These are phyloP conservation scores for Sambucus nigra DNA, from an alignment of 129 eudicot genomes.

Conservation along the genomic window DNA sequence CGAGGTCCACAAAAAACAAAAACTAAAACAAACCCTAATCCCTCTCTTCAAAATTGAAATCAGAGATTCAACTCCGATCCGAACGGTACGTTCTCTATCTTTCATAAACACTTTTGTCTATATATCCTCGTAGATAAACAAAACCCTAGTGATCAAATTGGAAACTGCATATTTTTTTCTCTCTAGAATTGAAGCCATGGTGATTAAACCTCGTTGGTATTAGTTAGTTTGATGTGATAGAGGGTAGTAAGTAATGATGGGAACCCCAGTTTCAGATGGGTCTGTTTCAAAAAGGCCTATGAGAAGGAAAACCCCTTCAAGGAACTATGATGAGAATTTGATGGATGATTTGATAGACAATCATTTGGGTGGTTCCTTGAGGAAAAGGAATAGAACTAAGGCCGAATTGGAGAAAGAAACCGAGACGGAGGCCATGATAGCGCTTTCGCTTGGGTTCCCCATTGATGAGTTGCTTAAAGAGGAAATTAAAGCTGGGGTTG, in stretches of 20 bases:
- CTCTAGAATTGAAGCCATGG: conserved; percentile 7
- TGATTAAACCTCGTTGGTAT: conserved; percentile 16
- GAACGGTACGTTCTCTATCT: conserved; percentile 28
- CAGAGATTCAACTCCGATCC: conserved; percentile 28
- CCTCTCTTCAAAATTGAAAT: conserved; percentile 15
- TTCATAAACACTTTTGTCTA: background rate
- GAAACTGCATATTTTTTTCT: background rate
- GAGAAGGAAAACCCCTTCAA: conserved; percentile 48
- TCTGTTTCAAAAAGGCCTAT: conserved; percentile 36
- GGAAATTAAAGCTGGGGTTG: conserved; percentile 76
- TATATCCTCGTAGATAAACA: background rate
- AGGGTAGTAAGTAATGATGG: conserved; percentile 7
- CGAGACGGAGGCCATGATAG: conserved; percentile 80
- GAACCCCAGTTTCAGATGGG: conserved; percentile 31
- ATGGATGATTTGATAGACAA: conserved; percentile 78
- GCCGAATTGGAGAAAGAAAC: conserved; percentile 79
- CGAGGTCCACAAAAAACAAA: background rate
- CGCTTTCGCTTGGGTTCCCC: conserved; percentile 81
- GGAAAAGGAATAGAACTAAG: conserved; percentile 50
- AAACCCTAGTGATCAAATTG: conserved; percentile 18
- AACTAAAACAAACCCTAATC: conserved; percentile 34
- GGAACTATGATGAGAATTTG: conserved; percentile 70
- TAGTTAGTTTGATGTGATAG: conserved; percentile 3
- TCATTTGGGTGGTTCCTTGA: conserved; percentile 44
- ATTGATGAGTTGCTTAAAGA: conserved; percentile 66